A percentile compares a stretch with the other conserved stretches of the same genome.
Evolutionary conservation across 163 green algal genomes (phyloP).

Genomic region (Scenedesmus sp.): DNA sequence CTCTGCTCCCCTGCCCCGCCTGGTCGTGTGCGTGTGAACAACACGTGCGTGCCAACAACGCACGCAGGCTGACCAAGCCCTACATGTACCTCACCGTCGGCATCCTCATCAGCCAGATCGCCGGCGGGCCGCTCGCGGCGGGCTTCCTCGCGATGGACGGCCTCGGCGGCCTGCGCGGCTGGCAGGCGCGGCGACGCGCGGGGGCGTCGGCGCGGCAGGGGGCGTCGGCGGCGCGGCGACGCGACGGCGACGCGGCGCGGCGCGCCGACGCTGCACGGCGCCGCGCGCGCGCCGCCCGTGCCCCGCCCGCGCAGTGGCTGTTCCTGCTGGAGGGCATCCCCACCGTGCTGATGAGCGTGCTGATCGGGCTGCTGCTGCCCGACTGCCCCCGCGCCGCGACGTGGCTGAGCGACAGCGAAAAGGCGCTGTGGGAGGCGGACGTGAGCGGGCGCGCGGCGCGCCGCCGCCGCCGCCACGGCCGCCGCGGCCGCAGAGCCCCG

Average conservation of each 20-base stretch:
- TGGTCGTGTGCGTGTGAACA: no score
- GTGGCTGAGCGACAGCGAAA: slow-evolving; percentile 19
- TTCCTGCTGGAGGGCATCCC: slow-evolving; percentile 55
- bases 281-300: no score
- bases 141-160: slow-evolving; percentile 52
- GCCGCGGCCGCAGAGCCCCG: no score
- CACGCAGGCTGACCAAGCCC: slow-evolving; percentile 40
- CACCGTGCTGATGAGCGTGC: slow-evolving; percentile 39
- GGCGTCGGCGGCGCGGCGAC: no score
- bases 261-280: background rate
- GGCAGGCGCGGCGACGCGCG: slow-evolving; percentile 53
- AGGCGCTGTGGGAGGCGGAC: slow-evolving; percentile 12
- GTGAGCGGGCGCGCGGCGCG: no score
- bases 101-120: slow-evolving; percentile 32
- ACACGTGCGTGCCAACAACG: background rate
- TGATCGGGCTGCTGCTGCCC: slow-evolving; percentile 40
- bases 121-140: slow-evolving; percentile 35
- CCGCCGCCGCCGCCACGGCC: background rate
- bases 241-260: background rate
- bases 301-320: slow-evolving; percentile 65
- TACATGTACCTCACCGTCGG: slow-evolving; percentile 25
- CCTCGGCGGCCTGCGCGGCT: slow-evolving; percentile 48
- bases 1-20: no score
- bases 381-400: background rate
- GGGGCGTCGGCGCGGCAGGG: no score